Conservation (phyloP, 371 early-diverging fungal genomes). For the Basidiobolus meristosporus region DNA sequence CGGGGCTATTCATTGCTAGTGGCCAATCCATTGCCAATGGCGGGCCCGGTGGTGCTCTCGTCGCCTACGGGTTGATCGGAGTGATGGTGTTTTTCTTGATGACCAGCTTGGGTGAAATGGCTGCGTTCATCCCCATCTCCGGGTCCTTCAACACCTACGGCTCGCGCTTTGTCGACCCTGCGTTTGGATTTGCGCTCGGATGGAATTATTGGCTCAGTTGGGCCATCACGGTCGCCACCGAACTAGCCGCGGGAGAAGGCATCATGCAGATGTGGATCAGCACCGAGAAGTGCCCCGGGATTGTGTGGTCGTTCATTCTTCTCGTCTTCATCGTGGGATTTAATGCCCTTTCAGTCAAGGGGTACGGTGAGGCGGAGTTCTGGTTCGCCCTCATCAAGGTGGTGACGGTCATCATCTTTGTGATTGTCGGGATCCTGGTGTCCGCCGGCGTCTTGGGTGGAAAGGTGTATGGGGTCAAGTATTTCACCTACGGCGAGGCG, state of each 20-base stretch:
- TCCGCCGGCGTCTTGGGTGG: conserved; percentile 32
- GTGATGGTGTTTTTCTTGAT: conserved; percentile 67
- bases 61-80: conserved; percentile 52
- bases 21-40: conserved; percentile 55
- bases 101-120: conserved; percentile 74
- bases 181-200: conserved; percentile 64
- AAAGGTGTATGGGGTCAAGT: conserved; percentile 7
- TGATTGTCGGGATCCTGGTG: conserved; percentile 54
- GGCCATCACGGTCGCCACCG: conserved; percentile 64
- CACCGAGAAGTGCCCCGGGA: conserved; percentile 15
- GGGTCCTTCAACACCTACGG: conserved; percentile 76
- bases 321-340: conserved; percentile 9
- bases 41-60: conserved; percentile 61
- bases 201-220: conserved; percentile 68
- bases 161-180: conserved; percentile 63
- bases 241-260: conserved; percentile 38
- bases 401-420: conserved; percentile 34
- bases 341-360: conserved; percentile 13
- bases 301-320: conserved; percentile 9
- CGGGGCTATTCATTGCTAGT: conserved; percentile 74
- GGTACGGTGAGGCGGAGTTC: conserved; percentile 34
- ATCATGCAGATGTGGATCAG: conserved; percentile 58
- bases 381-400: conserved; percentile 35
- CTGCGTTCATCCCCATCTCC: conserved; percentile 59
- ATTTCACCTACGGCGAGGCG: conserved; percentile 29